Conservation (phyloP, 805 yeast genomes). For the Clavispora carvajalis region DNA sequence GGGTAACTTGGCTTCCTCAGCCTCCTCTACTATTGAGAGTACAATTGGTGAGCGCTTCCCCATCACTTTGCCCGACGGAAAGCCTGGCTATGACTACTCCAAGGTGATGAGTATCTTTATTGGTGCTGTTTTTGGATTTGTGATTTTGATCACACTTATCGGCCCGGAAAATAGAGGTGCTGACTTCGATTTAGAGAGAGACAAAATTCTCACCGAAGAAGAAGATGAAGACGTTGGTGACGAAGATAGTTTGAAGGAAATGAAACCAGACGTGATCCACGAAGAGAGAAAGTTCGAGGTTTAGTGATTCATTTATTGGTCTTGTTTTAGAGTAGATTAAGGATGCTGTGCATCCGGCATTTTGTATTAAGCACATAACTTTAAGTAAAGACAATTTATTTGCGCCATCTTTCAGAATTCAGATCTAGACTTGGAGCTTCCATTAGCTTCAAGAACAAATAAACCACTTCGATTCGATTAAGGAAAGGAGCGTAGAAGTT, state of each 20-base stretch:
- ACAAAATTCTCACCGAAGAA: slow-evolving; percentile 8
- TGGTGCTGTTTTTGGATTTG: slow-evolving; percentile 57
- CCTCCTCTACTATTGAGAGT: slow-evolving; percentile 67
- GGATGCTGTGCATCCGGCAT: too few species aligned
- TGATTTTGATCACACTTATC: slow-evolving; percentile 41
- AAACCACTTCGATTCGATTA: too few species aligned
- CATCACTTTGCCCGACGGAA: slow-evolving; percentile 19
- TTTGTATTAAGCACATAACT: too few species aligned
- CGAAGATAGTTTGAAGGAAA: slow-evolving; percentile 1
- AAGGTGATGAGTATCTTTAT: slow-evolving; percentile 66
- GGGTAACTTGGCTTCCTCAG: slow-evolving; percentile 69
- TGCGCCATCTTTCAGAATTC: too few species aligned
- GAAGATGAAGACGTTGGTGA: slow-evolving; percentile 6
- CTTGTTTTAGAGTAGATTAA: too few species aligned
- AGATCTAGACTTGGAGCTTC: too few species aligned
- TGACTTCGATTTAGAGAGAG: slow-evolving; percentile 13
- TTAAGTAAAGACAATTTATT: too few species aligned
- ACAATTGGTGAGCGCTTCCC: slow-evolving; percentile 60
- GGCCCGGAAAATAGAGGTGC: slow-evolving; percentile 50
- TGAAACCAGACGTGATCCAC: slow-evolving; percentile 4
- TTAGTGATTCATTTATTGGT: too few species aligned
- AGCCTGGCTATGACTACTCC: slow-evolving; percentile 49
- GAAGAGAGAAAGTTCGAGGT: slow-evolving; percentile 1
- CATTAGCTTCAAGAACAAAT: too few species aligned
- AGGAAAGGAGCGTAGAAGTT: too few species aligned